Base-by-base conservation (phyloP, 495 filamentous ascomycete species). In the Hypoxylon intermedium region DNA sequence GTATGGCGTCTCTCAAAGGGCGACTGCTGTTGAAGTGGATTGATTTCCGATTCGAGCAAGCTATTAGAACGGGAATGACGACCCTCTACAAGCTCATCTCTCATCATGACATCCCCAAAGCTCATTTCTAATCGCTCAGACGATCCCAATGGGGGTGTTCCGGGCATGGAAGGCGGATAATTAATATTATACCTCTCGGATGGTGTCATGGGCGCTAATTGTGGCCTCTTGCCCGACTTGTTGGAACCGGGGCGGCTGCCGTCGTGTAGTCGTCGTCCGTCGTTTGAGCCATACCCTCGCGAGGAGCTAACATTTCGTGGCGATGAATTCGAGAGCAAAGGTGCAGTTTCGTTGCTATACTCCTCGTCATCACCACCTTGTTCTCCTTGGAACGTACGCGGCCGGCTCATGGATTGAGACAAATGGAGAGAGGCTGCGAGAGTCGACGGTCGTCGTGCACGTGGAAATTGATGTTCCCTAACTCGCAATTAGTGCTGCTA, bases 141-240 rank as follows among this genome's bases (percentile, higher is more conserved):
- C 68, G 42, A 77, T 67, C 50, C 83, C 81, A 55, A 85, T 23
- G 43, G 76, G 75, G 94, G 94, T 15, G 89, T 88, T 4, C 83
- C 85, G 0, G 94, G 94, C 15, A 96, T 85, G 0, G 94, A 98
- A 0, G 94, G 94, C n/a, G 94, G 94, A 65, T 97, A 96, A 67
- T 98, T 98, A 55, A 98, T 83, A 82, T 96, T 88, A 71, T 92
- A 92, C 26, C 81, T 61, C 21, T 76, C 75, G 24, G 70, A 56
- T 16, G 68, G 57, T 75, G 33, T 76, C 73, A 60, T 75, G 63
- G 67, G 67, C 47, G 34, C 65, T 51, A 53, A 36, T 11, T 67
- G 73, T 38, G 46, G 70, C 59, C 44, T 75, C 53, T 57, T 75
- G 43, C 69, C 75, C 33, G 67, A 75, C 53, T 53, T 65, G 62